phyloP scores from a whole-genome alignment of 75 land plant genomes.

The Gnetum montanum region DNA sequence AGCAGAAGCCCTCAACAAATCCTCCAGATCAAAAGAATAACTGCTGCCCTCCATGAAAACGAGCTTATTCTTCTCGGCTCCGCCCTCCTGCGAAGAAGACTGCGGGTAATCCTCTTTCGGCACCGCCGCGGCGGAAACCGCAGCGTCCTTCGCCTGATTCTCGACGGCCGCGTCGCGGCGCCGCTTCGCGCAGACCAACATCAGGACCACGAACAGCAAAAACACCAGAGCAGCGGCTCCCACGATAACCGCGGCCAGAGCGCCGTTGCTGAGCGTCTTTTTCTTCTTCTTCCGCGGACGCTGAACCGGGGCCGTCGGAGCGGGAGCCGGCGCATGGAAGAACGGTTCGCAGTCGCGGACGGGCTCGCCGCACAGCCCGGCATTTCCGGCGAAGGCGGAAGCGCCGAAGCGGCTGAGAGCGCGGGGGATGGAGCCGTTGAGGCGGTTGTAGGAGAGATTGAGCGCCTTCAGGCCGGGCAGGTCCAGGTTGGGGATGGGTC shows the following conservation, averaged over 20 bases:
- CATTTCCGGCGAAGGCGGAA: constrained; percentile 44
- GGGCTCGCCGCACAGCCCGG: constrained; percentile 40
- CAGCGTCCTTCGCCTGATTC: constrained; percentile 7
- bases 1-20: constrained; percentile 78
- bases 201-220: not conserved
- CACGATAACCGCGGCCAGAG: constrained; percentile 29
- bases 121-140: constrained; percentile 14
- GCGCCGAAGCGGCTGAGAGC: constrained; percentile 39
- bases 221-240: constrained; percentile 16
- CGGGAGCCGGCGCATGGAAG: constrained; percentile 14
- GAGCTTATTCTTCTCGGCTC: constrained; percentile 69
- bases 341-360: constrained; percentile 16
- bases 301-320: constrained; percentile 4
- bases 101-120: constrained; percentile 42
- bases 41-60: constrained; percentile 50
- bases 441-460: constrained; percentile 66
- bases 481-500: constrained; percentile 41
- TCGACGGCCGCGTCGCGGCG: constrained; percentile 5
- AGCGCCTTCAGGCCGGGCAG: constrained; percentile 40
- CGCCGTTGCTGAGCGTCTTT: constrained; percentile 14
- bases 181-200: constrained; percentile 4
- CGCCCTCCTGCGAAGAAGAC: constrained; percentile 31
- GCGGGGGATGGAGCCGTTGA: constrained; percentile 61
- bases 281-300: constrained; percentile 3
- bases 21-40: constrained; percentile 66